Percentiles rank a stretch among this genome's conserved stretches.
Evolutionary conservation across 768 basidiomycete genomes (phyloP).

Genomic region (Trametes coccinea): DNA sequence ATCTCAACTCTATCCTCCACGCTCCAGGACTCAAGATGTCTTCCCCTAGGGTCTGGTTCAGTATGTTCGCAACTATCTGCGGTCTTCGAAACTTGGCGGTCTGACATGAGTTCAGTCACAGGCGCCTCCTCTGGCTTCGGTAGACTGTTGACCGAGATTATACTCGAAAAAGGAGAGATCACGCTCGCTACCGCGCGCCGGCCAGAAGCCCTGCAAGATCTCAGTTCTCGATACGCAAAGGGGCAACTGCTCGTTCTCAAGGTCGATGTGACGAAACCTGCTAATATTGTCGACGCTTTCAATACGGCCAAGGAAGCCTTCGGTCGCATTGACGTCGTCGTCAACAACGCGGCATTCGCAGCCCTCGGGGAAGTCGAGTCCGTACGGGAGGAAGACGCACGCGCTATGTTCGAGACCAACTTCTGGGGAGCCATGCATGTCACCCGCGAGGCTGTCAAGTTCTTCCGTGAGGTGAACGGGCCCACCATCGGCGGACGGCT

Average conservation of each 20-base stretch:
- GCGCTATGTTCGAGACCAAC: constrained; percentile 34
- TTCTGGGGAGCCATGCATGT: constrained; percentile 35
- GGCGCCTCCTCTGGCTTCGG: constrained; percentile 30
- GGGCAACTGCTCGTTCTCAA: constrained; percentile 31
- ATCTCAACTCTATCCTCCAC: no score
- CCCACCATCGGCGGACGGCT: constrained; percentile 14
- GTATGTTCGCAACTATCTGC: neutral
- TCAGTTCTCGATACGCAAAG: constrained; percentile 10
- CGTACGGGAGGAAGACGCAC: constrained; percentile 29
- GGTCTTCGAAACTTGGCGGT: neutral
- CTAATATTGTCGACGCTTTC: constrained; percentile 25
- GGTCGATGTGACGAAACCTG: constrained; percentile 33
- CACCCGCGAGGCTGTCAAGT: constrained; percentile 29
- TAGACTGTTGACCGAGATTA: constrained; percentile 17
- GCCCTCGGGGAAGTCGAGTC: constrained; percentile 31
- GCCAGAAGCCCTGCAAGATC: constrained; percentile 19
- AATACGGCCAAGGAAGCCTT: constrained; percentile 27
- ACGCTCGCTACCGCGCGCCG: constrained; percentile 24
- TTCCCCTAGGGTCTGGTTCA: neutral
- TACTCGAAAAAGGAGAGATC: constrained; percentile 24
- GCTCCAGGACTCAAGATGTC: neutral
- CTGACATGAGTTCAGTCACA: constrained; percentile 20
- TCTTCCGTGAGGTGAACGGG: constrained; percentile 33
- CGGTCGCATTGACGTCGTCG: constrained; percentile 35
- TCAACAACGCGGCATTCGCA: constrained; percentile 36